Conservation (phyloP, 768 basidiomycete species). For the Boletus coccyginus region DNA sequence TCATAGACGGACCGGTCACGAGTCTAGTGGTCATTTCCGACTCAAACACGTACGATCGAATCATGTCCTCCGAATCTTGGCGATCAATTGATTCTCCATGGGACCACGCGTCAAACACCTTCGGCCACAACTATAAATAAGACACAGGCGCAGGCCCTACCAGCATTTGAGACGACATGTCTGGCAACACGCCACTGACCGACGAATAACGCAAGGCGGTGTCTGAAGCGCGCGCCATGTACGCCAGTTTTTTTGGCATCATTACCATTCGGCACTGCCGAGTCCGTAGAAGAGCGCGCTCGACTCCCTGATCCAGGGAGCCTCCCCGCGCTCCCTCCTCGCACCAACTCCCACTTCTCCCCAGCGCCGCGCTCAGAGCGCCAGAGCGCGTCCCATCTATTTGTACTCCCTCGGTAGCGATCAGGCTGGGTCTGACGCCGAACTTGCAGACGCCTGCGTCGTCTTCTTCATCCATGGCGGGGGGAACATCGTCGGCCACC, state of each 20-base stretch:
- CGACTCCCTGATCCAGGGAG: not conserved
- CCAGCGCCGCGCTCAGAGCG: not conserved
- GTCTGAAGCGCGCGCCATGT: not conserved
- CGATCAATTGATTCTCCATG: no score
- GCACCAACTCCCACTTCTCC: not conserved
- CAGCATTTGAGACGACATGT: not conserved
- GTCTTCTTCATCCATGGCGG: constrained; percentile 27
- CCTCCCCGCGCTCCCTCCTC: constrained; percentile 10
- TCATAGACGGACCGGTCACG: no score
- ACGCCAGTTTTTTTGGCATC: rapidly evolving
- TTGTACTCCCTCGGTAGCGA: constrained; percentile 14
- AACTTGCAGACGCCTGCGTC: constrained; percentile 5
- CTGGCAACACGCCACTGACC: constrained; percentile 12
- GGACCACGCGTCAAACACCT: no score
- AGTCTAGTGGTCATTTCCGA: no score
- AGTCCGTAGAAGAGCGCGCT: constrained; percentile 16
- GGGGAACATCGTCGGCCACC: constrained; percentile 17
- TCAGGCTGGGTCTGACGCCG: not conserved
- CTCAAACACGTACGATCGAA: no score
- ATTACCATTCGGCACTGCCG: not conserved
- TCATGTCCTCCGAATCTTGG: no score
- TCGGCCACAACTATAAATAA: no score
- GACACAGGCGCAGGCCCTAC: not conserved
- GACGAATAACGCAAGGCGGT: constrained; percentile 13
- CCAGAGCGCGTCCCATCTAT: constrained; percentile 22